Percentiles rank a stretch among this genome's conserved stretches.
phyloP scores from a whole-genome alignment of 495 filamentous ascomycete species.

The Penicillium cinerascens region DNA sequence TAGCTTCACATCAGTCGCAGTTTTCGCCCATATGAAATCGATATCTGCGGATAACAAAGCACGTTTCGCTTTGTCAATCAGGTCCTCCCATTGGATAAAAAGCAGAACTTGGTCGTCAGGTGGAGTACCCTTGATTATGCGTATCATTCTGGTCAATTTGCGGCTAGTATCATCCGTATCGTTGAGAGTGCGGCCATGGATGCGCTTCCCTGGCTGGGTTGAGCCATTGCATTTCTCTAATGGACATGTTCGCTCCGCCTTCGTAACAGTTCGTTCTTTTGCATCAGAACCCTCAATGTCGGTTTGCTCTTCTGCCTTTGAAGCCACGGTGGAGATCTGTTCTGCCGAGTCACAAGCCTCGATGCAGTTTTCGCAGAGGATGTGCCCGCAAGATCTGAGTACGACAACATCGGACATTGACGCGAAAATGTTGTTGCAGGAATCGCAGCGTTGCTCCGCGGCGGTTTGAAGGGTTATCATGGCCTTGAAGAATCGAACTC shows the following conservation, averaged over 20 bases:
- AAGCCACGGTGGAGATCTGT: neutral
- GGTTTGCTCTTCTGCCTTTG: no score
- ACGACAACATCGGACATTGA: neutral
- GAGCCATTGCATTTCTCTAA: constrained; percentile 29
- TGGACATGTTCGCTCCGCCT: constrained; percentile 19
- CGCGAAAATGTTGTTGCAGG: constrained; percentile 18
- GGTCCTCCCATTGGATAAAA: constrained; percentile 49
- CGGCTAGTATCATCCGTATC: constrained; percentile 27
- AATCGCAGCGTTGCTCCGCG: constrained; percentile 20
- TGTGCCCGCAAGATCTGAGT: neutral
- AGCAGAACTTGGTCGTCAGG: constrained; percentile 46
- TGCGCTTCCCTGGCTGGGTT: constrained; percentile 28
- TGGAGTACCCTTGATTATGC: constrained; percentile 41
- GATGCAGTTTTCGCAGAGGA: neutral
- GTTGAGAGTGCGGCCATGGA: constrained; percentile 33
- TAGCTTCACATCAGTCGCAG: neutral
- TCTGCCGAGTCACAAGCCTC: neutral
- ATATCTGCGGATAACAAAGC: constrained; percentile 33
- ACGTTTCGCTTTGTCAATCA: constrained; percentile 32
- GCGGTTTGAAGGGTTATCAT: constrained; percentile 23
- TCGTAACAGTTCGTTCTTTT: no score
- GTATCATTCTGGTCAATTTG: constrained; percentile 48
- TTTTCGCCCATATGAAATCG: constrained; percentile 15
- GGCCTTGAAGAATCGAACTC: constrained; percentile 29
- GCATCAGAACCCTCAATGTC: no score